Evolutionary conservation across 768 basidiomycete species (phyloP), one percentile per base, ranked within the genome.

Genomic region (Podaxis pistillaris): DNA sequence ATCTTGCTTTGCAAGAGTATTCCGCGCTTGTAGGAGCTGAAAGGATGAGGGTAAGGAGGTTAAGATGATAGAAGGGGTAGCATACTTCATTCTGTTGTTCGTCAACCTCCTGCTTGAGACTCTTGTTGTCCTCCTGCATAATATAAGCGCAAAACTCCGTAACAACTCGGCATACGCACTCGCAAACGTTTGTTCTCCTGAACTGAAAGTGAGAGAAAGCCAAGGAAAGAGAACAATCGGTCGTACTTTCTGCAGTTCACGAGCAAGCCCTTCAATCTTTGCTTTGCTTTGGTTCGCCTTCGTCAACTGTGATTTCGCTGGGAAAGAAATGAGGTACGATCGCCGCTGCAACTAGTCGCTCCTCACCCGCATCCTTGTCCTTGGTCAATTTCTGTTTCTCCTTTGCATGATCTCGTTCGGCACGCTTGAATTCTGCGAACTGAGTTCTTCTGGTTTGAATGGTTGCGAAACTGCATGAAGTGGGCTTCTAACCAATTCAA

Each of bases 381-480:
- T 94, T 94, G 54, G 85, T 80, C 33, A 94, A 79, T 70, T 94
- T 94, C 78, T 94, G 93, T 74, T 91, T 94, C 80, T 94, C 93
- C 76, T 92, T 94, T 44, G 92, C 88, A 69, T 94, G 90, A 71
- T 94, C 93, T 66, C 93, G 84, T 75, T 95, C 93, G 70, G 91
- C 74, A 56, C 91, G 83, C 73, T 94, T 94, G 72, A 93, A 78
- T 74, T 94, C 93, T 69, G 92, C 91, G 74, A 94, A 95, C 93
- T 95, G 63, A 61, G 60, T 65, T 62, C 69, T 63, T 66, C 62
- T 47, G 28, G 53, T 58, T 51, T 68, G 64, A 64, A 66, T 61
- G 49, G 56, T 58, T 13, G 63, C 63, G 56, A 15, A 47, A 47
- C 60, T 51, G 28, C 63, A 69, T 65, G 60, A 65, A 65, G 58